Evolutionary conservation across 1,284 basidiomycete genomes (phyloP).

Genomic region (Lignosus rhinocerotis): DNA sequence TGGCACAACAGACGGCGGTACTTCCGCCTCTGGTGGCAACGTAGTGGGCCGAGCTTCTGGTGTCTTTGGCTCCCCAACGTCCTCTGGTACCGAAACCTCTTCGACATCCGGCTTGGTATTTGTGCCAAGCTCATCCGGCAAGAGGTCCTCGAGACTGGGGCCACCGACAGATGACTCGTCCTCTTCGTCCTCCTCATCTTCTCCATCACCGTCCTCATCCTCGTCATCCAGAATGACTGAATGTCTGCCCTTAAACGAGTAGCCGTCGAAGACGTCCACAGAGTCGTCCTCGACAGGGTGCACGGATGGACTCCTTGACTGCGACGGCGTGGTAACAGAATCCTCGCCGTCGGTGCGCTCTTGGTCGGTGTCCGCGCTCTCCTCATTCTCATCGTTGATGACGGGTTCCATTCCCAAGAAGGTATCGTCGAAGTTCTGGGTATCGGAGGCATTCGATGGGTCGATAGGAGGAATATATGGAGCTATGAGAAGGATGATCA

Average conservation of each 20-base stretch:
- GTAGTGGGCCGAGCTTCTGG: slow-evolving; percentile 62
- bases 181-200: slow-evolving; percentile 38
- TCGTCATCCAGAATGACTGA: slow-evolving; percentile 76
- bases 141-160: slow-evolving; percentile 27
- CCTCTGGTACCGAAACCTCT: slow-evolving; percentile 33
- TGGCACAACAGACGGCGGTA: slow-evolving; percentile 3
- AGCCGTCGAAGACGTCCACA: slow-evolving; percentile 82
- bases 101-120: slow-evolving; percentile 24
- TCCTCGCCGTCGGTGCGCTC: slow-evolving; percentile 76
- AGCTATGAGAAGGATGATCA: slow-evolving; percentile 47
- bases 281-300: slow-evolving; percentile 52
- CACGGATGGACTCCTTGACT: slow-evolving; percentile 70
- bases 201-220: slow-evolving; percentile 53
- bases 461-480: slow-evolving; percentile 97
- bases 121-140: slow-evolving; percentile 22
- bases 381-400: slow-evolving; percentile 68
- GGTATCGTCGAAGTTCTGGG: slow-evolving; percentile 96
- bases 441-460: slow-evolving; percentile 91
- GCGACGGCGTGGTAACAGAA: slow-evolving; percentile 66
- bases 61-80: slow-evolving; percentile 64
- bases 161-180: slow-evolving; percentile 29
- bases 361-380: slow-evolving; percentile 53
- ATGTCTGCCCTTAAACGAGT: slow-evolving; percentile 84
- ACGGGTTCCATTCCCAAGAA: slow-evolving; percentile 95
- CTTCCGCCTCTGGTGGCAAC: slow-evolving; percentile 37